Conservation (phyloP, 2,329 filamentous ascomycete species). For the Lecanicillium sp. region DNA sequence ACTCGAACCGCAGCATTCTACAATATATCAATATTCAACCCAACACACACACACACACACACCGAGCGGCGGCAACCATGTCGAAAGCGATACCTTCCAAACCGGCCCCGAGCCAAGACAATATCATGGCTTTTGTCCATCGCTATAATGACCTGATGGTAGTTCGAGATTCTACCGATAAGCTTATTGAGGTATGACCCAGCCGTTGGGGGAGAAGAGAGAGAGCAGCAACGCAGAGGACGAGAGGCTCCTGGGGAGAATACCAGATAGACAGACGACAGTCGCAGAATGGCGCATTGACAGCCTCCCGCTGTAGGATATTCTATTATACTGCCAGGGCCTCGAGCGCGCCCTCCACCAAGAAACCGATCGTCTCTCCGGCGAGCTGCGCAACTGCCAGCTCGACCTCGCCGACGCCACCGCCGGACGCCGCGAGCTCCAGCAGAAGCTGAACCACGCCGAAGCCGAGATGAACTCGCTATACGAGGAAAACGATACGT, state of each 20-base stretch:
- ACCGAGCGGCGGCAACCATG: neutral
- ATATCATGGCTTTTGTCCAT: conserved; percentile 10
- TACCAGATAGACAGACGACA: too few species aligned
- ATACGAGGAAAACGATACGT: conserved; percentile 33
- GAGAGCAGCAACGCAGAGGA: neutral
- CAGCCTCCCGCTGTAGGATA: conserved; percentile 31
- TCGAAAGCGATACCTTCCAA: conserved; percentile 2
- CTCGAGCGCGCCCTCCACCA: conserved; percentile 37
- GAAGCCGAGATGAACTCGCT: conserved; percentile 31
- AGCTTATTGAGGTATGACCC: conserved; percentile 10
- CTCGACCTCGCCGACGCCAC: conserved; percentile 48
- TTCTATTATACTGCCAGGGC: conserved; percentile 39
- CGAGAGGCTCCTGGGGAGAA: too few species aligned
- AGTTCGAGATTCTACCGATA: conserved; percentile 12
- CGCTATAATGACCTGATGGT: conserved; percentile 12
- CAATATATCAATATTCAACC: neutral
- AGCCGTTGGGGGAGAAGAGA: neutral
- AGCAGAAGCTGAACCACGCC: conserved; percentile 39
- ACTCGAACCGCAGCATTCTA: too few species aligned
- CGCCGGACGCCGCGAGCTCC: conserved; percentile 43
- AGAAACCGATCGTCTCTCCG: conserved; percentile 38
- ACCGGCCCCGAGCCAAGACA: conserved; percentile 1
- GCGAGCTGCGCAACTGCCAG: conserved; percentile 37
- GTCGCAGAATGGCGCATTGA: neutral
- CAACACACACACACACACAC: neutral